These are phyloP conservation scores for Saturnispora sekii DNA, from an alignment of 805 yeast genomes.

Conservation along the genomic window DNA sequence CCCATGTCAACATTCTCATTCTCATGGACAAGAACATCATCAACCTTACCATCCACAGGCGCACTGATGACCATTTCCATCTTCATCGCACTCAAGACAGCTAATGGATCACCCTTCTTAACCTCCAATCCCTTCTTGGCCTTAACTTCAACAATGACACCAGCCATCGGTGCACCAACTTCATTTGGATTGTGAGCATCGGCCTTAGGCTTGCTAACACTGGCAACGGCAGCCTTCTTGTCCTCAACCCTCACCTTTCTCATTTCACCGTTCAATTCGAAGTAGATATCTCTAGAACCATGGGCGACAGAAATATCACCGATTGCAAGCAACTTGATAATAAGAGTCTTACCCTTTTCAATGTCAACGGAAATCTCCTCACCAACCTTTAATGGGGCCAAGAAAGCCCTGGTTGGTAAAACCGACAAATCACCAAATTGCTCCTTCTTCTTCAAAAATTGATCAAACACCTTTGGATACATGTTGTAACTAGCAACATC, in stretches of 20 bases:
- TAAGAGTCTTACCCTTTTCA: conserved; percentile 90
- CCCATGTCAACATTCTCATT: conserved; percentile 95
- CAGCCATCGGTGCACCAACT: conserved; percentile 70
- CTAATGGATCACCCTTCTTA: conserved; percentile 62
- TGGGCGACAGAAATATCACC: conserved; percentile 85
- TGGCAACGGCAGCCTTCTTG: conserved; percentile 51
- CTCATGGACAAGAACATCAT: conserved; percentile 67
- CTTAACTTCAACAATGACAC: conserved; percentile 90
- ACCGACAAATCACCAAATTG: conserved; percentile 89
- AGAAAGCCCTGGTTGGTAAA: conserved; percentile 84
- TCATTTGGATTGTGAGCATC: conserved; percentile 77
- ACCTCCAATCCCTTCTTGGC: conserved; percentile 73
- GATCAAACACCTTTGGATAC: conserved; percentile 97
- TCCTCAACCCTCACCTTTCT: conserved; percentile 85
- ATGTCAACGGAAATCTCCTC: conserved; percentile 85
- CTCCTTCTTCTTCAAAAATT: conserved; percentile 61
- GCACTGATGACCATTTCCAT: conserved; percentile 96
- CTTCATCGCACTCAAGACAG: conserved; percentile 96
- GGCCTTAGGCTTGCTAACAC: conserved; percentile 72
- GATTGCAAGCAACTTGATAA: conserved; percentile 83
- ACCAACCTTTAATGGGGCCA: conserved; percentile 77
- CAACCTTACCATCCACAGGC: conserved; percentile 72
- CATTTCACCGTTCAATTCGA: conserved; percentile 97
- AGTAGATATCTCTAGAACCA: conserved; percentile 75
- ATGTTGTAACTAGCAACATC: conserved; percentile 94